These are phyloP conservation scores for Eudorina sp. DNA, from an alignment of 139 green algal species.

Conservation along the genomic window DNA sequence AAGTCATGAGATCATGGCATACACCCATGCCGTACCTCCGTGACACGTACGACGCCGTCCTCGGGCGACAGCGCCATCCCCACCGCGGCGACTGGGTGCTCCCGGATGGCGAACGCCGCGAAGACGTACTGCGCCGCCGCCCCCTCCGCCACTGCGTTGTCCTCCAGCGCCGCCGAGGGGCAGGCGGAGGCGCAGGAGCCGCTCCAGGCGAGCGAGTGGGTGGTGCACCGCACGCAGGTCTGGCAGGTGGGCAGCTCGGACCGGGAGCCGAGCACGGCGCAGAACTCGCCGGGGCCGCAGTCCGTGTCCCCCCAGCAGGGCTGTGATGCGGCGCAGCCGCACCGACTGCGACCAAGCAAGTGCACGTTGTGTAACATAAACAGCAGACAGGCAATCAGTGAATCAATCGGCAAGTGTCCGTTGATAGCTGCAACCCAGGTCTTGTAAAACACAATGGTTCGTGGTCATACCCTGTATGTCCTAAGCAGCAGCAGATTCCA, in stretches of 20 bases:
- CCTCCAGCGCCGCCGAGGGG: slow-evolving; percentile 5
- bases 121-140: not conserved
- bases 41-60: no score
- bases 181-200: slow-evolving; percentile 7
- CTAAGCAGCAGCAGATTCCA: no score
- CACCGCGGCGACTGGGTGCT: not conserved
- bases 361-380: no score
- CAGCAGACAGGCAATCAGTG: no score
- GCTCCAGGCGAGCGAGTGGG: not conserved
- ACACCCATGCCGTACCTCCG: no score
- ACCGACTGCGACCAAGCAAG: not conserved
- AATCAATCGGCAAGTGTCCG: no score
- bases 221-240: slow-evolving; percentile 16
- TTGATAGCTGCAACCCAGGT: no score
- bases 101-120: not conserved
- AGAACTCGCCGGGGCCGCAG: slow-evolving; percentile 28
- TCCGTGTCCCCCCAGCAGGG: not conserved
- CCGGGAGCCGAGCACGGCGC: not conserved
- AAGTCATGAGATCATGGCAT: no score
- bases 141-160: not conserved
- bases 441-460: no score
- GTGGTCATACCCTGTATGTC: no score
- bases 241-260: not conserved
- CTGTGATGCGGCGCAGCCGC: not conserved
- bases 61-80: no score